phyloP scores from a whole-genome alignment of 2,329 filamentous ascomycete species.

The Xylariaceae sp. region DNA sequence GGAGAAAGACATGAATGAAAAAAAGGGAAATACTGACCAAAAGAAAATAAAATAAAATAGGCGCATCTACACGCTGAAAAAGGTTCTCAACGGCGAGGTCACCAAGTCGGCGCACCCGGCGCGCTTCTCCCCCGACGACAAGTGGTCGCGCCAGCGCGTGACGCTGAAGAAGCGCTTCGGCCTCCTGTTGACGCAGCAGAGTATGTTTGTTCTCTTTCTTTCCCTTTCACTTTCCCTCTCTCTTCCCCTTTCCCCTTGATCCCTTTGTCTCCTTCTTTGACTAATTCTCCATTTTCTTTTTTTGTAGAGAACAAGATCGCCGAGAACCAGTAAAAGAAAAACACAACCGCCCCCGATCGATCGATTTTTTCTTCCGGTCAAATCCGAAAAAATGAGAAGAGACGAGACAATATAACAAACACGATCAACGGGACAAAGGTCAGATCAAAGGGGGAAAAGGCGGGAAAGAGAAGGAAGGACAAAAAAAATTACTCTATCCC shows the following conservation, averaged over 20 bases:
- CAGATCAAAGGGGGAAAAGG: too few relatives aligned
- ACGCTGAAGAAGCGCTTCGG: slow-evolving; percentile 92
- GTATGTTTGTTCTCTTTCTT: slow-evolving; percentile 33
- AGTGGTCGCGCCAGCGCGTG: slow-evolving; percentile 94
- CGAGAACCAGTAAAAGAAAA: slow-evolving; percentile 25
- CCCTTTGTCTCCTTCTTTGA: background rate
- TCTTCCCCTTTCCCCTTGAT: slow-evolving; percentile 3
- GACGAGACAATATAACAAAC: too few relatives aligned
- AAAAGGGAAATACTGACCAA: background rate
- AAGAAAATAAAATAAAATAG: slow-evolving; percentile 2
- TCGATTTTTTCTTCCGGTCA: too few relatives aligned
- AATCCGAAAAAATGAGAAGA: slow-evolving; percentile 1
- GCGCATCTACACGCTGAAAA: slow-evolving; percentile 92
- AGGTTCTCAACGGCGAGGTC: slow-evolving; percentile 74
- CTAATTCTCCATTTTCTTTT: background rate
- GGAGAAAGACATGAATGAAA: background rate
- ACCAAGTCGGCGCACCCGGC: slow-evolving; percentile 96
- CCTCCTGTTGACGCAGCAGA: slow-evolving; percentile 76
- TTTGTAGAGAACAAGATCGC: slow-evolving; percentile 29
- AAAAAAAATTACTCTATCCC: too few relatives aligned
- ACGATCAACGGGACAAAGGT: too few relatives aligned
- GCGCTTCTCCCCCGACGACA: slow-evolving; percentile 95
- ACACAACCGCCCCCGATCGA: too few relatives aligned
- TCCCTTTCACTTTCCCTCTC: background rate
- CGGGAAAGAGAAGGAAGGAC: too few relatives aligned